Evolutionary conservation across 768 basidiomycete species (phyloP).

Genomic region (Tylopilus plumbeoviolaceoides): DNA sequence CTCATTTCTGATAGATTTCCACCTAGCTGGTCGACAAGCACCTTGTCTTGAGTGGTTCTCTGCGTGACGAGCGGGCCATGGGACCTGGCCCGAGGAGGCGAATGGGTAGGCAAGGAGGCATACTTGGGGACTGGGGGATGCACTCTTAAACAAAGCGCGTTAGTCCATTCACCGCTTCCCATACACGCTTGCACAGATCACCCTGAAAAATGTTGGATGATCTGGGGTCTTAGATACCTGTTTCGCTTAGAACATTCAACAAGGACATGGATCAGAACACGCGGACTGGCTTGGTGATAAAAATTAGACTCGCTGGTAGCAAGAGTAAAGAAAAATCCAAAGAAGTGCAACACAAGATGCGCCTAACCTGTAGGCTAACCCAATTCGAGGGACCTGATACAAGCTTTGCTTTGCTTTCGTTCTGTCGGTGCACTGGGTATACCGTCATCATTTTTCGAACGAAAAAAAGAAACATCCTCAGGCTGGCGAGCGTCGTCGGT

Average conservation of each 20-base stretch:
- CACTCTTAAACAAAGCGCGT: slow-evolving; percentile 32
- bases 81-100: slow-evolving; percentile 48
- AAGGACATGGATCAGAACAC: not conserved
- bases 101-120: slow-evolving; percentile 45
- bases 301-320: not conserved
- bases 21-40: slow-evolving; percentile 77
- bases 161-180: not conserved
- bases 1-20: slow-evolving; percentile 2
- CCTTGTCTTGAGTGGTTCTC: slow-evolving; percentile 50
- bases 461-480: no score
- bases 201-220: not conserved
- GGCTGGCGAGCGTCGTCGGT: no score
- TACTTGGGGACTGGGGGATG: slow-evolving; percentile 52
- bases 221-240: not conserved
- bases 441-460: slow-evolving; percentile 7
- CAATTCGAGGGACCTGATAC: no score
- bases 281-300: not conserved
- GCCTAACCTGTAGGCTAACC: no score
- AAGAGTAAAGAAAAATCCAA: no score
- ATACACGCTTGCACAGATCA: not conserved
- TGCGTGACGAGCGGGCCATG: slow-evolving; percentile 48
- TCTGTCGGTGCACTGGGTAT: slow-evolving; percentile 56
- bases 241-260: not conserved
- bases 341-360: no score
- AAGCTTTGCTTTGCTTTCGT: slow-evolving; percentile 48